These are phyloP conservation scores for Entomophthora muscae DNA, from an alignment of 371 early-diverging fungal species.

Conservation along the genomic window DNA sequence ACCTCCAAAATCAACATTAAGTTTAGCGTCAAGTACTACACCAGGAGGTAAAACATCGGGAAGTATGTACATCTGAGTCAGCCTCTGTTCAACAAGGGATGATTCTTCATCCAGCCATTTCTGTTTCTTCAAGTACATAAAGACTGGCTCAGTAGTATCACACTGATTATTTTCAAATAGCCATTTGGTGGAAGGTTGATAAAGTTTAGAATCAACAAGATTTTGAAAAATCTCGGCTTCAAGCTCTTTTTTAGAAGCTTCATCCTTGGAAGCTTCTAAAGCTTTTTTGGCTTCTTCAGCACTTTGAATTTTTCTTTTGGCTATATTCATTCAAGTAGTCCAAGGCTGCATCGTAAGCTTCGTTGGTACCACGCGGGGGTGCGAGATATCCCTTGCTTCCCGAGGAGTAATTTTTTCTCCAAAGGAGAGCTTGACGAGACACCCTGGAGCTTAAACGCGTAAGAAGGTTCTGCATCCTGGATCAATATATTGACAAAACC, in stretches of 20 bases:
- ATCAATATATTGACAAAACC: too few species aligned
- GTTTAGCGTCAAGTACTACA: constrained; percentile 24
- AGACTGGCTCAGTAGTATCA: neutral
- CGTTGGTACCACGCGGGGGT: neutral
- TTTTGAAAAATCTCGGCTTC: neutral
- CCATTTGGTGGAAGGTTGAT: neutral
- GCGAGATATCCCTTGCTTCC: neutral
- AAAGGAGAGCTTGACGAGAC: neutral
- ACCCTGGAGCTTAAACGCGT: neutral
- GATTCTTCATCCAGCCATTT: constrained; percentile 1
- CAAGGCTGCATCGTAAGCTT: neutral
- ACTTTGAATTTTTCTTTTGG: neutral
- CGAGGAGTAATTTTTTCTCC: neutral
- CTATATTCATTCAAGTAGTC: neutral
- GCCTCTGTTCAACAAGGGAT: constrained; percentile 20
- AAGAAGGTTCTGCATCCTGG: neutral
- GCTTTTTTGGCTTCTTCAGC: neutral
- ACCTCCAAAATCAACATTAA: constrained; percentile 22
- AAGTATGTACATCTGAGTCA: constrained; percentile 60
- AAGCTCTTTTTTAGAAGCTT: neutral
- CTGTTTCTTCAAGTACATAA: neutral
- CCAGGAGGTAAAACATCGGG: constrained; percentile 49
- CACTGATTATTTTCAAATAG: constrained; percentile 24
- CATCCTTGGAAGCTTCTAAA: neutral
- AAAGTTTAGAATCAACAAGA: neutral